Evolutionary conservation across 495 filamentous ascomycete genomes (phyloP).

Genomic region (Margaritispora aquatica): DNA sequence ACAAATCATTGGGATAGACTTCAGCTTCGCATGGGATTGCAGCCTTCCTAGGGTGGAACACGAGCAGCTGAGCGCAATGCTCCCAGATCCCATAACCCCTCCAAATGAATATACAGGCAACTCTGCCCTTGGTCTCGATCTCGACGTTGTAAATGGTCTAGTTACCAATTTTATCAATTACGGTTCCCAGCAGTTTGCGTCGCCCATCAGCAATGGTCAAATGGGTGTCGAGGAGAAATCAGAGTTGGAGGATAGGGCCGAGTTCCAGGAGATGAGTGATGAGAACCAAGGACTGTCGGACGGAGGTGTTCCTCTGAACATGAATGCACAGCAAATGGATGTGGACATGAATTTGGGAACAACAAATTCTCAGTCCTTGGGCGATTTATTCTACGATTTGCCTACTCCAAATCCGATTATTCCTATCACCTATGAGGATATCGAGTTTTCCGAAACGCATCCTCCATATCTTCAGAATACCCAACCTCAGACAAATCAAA

Average conservation of each 20-base stretch:
- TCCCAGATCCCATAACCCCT: conserved; percentile 13
- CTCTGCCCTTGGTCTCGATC: not conserved
- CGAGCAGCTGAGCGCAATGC: conserved; percentile 18
- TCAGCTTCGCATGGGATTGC: conserved; percentile 18
- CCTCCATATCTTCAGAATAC: too few relatives aligned
- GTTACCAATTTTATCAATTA: not conserved
- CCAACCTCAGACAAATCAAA: too few relatives aligned
- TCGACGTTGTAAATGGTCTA: conserved; percentile 1
- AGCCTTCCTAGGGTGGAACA: not conserved
- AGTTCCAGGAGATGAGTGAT: conserved; percentile 8
- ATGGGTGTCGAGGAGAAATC: not conserved
- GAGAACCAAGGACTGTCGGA: conserved; percentile 23
- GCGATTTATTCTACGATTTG: too few relatives aligned
- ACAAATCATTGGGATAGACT: conserved; percentile 3
- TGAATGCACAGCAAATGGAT: conserved; percentile 15
- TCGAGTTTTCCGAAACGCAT: too few relatives aligned
- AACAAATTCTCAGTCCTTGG: too few relatives aligned
- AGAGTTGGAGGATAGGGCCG: conserved; percentile 6
- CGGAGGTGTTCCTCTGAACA: conserved; percentile 11
- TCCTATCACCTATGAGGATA: too few relatives aligned
- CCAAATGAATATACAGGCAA: conserved; percentile 6
- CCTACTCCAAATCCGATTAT: too few relatives aligned
- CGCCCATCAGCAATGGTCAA: not conserved
- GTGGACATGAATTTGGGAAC: conserved; percentile 20
- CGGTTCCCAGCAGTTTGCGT: conserved; percentile 5